phyloP scores from a whole-genome alignment of 2,329 filamentous ascomycete species.

The Aspergillus flavus region DNA sequence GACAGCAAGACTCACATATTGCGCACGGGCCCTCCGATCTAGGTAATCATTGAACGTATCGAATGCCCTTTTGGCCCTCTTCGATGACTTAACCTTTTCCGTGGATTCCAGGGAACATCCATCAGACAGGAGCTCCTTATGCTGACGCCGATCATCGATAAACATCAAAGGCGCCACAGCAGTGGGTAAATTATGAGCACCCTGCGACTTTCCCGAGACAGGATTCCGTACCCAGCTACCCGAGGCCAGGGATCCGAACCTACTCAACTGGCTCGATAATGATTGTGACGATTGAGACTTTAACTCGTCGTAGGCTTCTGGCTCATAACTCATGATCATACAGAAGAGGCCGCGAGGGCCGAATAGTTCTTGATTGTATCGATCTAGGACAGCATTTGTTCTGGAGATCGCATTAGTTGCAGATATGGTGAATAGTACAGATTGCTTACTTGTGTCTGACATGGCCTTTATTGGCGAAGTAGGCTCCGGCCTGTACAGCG shows the following conservation, averaged over 20 bases:
- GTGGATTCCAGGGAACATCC: no score
- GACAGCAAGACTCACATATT: neutral
- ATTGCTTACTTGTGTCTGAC: neutral
- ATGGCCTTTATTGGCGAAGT: slow-evolving; percentile 42
- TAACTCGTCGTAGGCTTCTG: slow-evolving; percentile 25
- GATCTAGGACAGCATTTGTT: slow-evolving; percentile 54
- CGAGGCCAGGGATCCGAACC: neutral
- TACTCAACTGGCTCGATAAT: neutral
- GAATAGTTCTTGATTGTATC: slow-evolving; percentile 59
- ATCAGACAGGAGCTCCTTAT: neutral
- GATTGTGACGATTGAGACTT: neutral
- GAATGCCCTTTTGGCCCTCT: neutral
- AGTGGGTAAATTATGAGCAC: neutral
- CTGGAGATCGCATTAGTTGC: neutral
- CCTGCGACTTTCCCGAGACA: neutral
- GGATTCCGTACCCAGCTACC: neutral
- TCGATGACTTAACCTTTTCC: neutral
- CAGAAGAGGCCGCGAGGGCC: slow-evolving; percentile 55
- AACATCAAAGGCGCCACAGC: neutral
- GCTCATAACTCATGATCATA: slow-evolving; percentile 55
- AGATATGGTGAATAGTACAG: neutral
- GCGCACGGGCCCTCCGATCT: neutral
- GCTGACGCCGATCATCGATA: neutral
- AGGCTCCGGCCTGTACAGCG: slow-evolving; percentile 44
- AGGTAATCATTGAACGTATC: neutral